Conservation (phyloP, 2,329 filamentous ascomycete genomes). For the Ophiostoma novo-ulmi region DNA sequence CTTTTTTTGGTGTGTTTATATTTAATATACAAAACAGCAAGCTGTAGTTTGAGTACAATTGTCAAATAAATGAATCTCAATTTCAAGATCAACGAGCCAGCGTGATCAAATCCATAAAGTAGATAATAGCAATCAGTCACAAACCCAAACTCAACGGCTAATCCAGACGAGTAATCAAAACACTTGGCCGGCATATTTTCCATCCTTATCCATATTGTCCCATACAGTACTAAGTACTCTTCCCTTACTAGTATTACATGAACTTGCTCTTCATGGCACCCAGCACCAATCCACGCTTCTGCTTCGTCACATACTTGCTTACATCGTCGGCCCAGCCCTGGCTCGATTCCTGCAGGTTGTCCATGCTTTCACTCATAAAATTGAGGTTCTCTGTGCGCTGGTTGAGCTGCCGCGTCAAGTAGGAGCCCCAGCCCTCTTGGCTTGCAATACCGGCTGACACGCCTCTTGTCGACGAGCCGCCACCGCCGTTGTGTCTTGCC, state of each 20-base stretch:
- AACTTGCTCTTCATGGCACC: slow-evolving; percentile 63
- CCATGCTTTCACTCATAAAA: slow-evolving; percentile 78
- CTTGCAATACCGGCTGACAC: slow-evolving; percentile 26
- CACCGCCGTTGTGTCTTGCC: slow-evolving; percentile 39
- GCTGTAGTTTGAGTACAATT: not conserved
- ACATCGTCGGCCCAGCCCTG: slow-evolving; percentile 83
- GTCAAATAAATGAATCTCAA: not conserved
- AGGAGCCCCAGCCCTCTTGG: slow-evolving; percentile 67
- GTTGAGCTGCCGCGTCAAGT: slow-evolving; percentile 79
- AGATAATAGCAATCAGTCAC: too few species aligned
- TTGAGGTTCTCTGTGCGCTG: slow-evolving; percentile 85
- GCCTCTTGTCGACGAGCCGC: slow-evolving; percentile 26
- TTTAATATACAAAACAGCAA: not conserved
- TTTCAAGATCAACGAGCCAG: too few species aligned
- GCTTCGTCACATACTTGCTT: slow-evolving; percentile 75
- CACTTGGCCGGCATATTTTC: not conserved
- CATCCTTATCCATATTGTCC: not conserved
- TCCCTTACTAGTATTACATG: not conserved
- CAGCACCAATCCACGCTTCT: slow-evolving; percentile 79
- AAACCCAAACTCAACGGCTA: not conserved
- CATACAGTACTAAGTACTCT: too few species aligned
- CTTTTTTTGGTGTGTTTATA: not conserved
- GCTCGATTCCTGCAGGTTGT: slow-evolving; percentile 73
- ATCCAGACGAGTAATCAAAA: not conserved
- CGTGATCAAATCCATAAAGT: too few species aligned